phyloP scores from a whole-genome alignment of 805 yeast species.

The Ogataea nakhonphanomensis region DNA sequence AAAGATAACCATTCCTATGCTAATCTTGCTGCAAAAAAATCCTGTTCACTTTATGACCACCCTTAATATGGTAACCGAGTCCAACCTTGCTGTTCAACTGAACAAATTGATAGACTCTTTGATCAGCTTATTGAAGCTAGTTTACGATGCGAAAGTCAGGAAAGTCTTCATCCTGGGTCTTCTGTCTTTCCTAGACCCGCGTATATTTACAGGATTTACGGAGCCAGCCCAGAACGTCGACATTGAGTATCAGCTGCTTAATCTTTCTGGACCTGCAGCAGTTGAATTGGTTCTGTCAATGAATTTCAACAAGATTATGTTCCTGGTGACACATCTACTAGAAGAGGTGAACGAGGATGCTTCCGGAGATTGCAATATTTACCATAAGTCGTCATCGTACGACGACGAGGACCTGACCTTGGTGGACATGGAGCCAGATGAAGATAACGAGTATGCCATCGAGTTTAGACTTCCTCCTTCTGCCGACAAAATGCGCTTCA shows the following conservation, averaged over 20 bases:
- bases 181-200: slow-evolving; percentile 27
- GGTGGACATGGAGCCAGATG: slow-evolving; percentile 23
- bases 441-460: slow-evolving; percentile 25
- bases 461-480: slow-evolving; percentile 30
- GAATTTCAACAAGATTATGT: slow-evolving; percentile 28
- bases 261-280: slow-evolving; percentile 21
- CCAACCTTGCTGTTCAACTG: slow-evolving; percentile 16
- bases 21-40: slow-evolving; percentile 38
- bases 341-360: slow-evolving; percentile 71
- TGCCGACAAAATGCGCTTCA: slow-evolving; percentile 43
- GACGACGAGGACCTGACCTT: slow-evolving; percentile 34
- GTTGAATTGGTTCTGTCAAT: slow-evolving; percentile 22
- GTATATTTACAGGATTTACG: slow-evolving; percentile 12
- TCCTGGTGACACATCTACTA: slow-evolving; percentile 39
- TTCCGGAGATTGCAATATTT: slow-evolving; percentile 53
- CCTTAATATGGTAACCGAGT: slow-evolving; percentile 31
- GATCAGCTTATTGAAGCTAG: slow-evolving; percentile 37
- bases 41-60: slow-evolving; percentile 36
- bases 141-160: slow-evolving; percentile 72
- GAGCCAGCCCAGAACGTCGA: slow-evolving; percentile 19
- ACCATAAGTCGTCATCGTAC: slow-evolving; percentile 41
- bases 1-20: slow-evolving; percentile 35
- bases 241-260: slow-evolving; percentile 26
- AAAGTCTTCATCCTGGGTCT: slow-evolving; percentile 42
- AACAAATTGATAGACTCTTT: slow-evolving; percentile 24